phyloP scores from a whole-genome alignment of 352 stramenopile species.

The Globisporangium megalacanthum region DNA sequence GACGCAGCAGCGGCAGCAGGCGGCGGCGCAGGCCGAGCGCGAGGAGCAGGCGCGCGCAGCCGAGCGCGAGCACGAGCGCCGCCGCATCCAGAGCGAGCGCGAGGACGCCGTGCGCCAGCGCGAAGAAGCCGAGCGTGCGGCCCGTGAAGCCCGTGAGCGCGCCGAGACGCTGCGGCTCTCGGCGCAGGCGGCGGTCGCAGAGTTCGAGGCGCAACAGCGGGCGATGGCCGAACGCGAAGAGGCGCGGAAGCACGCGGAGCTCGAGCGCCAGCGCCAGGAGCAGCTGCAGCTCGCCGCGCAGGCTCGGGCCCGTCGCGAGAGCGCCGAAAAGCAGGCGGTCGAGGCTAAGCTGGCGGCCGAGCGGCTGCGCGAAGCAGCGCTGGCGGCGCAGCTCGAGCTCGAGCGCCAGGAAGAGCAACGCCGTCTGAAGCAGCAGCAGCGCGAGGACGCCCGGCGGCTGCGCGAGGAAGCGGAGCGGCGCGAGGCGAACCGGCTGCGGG shows the following conservation, averaged over 20 bases:
- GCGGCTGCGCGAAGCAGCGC: conserved; percentile 43
- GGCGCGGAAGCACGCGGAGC: conserved; percentile 46
- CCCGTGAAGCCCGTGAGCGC: conserved; percentile 54
- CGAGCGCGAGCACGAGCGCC: conserved; percentile 31
- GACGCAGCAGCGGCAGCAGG: conserved; percentile 38
- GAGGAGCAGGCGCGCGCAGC: conserved; percentile 21
- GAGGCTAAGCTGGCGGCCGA: conserved; percentile 56
- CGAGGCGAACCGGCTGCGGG: conserved; percentile 51
- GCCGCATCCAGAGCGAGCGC: conserved; percentile 43
- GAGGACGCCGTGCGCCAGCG: conserved; percentile 39
- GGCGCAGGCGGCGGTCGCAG: conserved; percentile 50
- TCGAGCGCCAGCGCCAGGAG: conserved; percentile 56
- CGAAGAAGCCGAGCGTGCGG: conserved; percentile 51
- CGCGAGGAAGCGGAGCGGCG: conserved; percentile 53
- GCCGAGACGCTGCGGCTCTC: conserved; percentile 55
- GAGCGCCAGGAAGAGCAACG: conserved; percentile 53
- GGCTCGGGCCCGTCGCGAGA: conserved; percentile 44
- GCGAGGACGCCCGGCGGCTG: conserved; percentile 45
- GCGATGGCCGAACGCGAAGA: conserved; percentile 56
- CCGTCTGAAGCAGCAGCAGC: conserved; percentile 28
- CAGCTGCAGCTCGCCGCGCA: conserved; percentile 50
- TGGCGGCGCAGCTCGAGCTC: conserved; percentile 48
- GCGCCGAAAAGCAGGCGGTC: conserved; percentile 43
- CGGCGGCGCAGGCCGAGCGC: conserved; percentile 24
- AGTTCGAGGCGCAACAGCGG: conserved; percentile 63